Evolutionary conservation across 2,329 filamentous ascomycete genomes (phyloP), one percentile per base, ranked within the genome.

Genomic region (Phyllosticta citriasiana): DNA sequence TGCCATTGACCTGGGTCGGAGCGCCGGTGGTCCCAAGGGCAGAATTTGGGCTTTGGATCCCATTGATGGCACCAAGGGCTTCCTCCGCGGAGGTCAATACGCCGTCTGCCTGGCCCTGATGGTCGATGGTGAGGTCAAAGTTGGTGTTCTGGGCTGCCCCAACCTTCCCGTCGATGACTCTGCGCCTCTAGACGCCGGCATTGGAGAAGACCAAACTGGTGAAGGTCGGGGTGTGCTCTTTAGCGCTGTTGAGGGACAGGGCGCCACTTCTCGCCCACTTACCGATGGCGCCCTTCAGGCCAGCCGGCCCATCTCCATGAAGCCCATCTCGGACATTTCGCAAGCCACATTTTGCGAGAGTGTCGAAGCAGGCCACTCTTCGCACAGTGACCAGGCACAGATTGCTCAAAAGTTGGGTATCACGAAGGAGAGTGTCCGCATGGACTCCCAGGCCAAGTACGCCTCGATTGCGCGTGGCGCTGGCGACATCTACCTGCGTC

Each of bases 361-460:
- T 67, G 93, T 99, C 62, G 94, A 99, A 78, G 87, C 92, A 5
- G 91, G 85, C 16, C 94, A 99, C 80, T 96, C 90, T 47, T 86
- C 88, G 62, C 95, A 99, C 76, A 85, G 84, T 67, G 90, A 97
- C 74, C 89, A 96, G 67, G 89, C 88, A 47, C 81, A 85, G 67
- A 95, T 99, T 70, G 91, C 94, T 6, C 77, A 84, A 69, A 88
- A 86, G 71, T 83, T 99, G 5, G 91, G 91, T 60, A 96, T 99
- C 74, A 93, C 88, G 24, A 86, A 85, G 68, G 85, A 88, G n/a
- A 91, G 88, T 67, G 92, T 99, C 63, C 85, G 93, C 66, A 94
- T 99, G 88, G 94, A 99, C 78, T 96, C 90, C 58, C 94, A 99
- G 77, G 93, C 94, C 68, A 99, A 99, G 77, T 99, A 99, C 77